Percentiles rank a stretch among this genome's conserved stretches.
phyloP scores from a whole-genome alignment of 495 filamentous ascomycete genomes.

The Xylaria flabelliformis region DNA sequence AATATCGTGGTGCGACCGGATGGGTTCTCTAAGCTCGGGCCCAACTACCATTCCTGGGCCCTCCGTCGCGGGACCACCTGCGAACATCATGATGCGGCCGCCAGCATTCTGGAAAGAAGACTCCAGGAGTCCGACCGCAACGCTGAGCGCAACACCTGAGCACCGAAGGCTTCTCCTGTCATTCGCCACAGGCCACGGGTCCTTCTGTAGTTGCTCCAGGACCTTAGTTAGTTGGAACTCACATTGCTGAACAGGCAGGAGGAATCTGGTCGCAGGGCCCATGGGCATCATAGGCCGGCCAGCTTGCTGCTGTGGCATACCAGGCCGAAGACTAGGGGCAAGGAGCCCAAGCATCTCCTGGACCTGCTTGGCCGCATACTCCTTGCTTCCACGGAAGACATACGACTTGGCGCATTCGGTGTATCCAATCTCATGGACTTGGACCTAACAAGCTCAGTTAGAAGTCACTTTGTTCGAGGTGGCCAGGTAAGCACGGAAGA shows the following conservation, averaged over 20 bases:
- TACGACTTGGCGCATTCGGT: constrained; percentile 99
- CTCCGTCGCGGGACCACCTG: constrained; percentile 93
- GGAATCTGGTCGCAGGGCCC: constrained; percentile 86
- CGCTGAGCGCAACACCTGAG: constrained; percentile 94
- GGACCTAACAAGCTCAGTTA: constrained; percentile 65
- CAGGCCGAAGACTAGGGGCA: constrained; percentile 72
- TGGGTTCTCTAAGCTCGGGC: constrained; percentile 95
- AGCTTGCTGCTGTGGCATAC: constrained; percentile 72
- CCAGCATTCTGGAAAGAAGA: constrained; percentile 95
- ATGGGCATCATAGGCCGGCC: constrained; percentile 75
- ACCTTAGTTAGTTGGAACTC: constrained; percentile 98
- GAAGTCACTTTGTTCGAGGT: constrained; percentile 9
- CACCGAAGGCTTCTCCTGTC: constrained; percentile 92
- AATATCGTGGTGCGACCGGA: constrained; percentile 98
- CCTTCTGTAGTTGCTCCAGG: constrained; percentile 94
- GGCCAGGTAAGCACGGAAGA: not conserved
- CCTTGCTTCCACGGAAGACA: constrained; percentile 97
- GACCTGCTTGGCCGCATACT: constrained; percentile 94
- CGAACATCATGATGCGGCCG: constrained; percentile 95
- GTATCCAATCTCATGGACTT: constrained; percentile 98
- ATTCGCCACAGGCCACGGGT: constrained; percentile 97
- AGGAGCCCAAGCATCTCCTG: constrained; percentile 96
- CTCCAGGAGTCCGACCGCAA: constrained; percentile 91
- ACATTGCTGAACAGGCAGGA: constrained; percentile 92
- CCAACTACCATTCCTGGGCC: constrained; percentile 97